These are phyloP conservation scores for Agaricus subrufescens DNA, from an alignment of 768 basidiomycete genomes.

Conservation along the genomic window DNA sequence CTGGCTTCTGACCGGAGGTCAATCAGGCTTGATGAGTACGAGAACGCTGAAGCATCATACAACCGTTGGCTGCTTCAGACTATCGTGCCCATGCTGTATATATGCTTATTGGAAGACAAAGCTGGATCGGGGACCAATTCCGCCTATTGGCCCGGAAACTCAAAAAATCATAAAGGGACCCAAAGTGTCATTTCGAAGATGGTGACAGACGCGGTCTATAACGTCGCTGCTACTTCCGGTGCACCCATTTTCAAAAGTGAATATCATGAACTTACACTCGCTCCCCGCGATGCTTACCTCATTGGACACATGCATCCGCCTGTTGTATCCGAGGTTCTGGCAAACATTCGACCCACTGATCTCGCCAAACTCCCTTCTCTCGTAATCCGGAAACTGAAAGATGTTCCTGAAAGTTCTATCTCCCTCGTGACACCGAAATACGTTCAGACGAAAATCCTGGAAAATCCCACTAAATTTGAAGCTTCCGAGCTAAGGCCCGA, in stretches of 20 bases:
- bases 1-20: constrained; percentile 41
- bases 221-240: neutral
- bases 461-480: neutral
- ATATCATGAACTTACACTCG: constrained; percentile 13
- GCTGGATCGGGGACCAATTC: constrained; percentile 14
- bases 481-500: constrained; percentile 18
- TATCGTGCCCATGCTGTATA: constrained; percentile 32
- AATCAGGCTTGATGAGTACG: constrained; percentile 35
- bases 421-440: neutral
- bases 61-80: constrained; percentile 38
- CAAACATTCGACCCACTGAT: neutral
- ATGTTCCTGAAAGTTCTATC: neutral
- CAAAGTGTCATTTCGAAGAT: constrained; percentile 11
- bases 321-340: neutral
- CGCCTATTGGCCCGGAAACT: constrained; percentile 32
- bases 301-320: neutral
- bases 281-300: neutral
- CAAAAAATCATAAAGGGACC: constrained; percentile 13
- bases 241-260: constrained; percentile 6
- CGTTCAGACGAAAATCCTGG: constrained; percentile 4
- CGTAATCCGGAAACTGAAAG: neutral
- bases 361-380: neutral
- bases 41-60: constrained; percentile 29
- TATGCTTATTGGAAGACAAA: constrained; percentile 30
- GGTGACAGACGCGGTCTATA: constrained; percentile 2